phyloP scores from a whole-genome alignment of 1,139 yeast genomes.

The Nadsonia starkeyi-henricii region DNA sequence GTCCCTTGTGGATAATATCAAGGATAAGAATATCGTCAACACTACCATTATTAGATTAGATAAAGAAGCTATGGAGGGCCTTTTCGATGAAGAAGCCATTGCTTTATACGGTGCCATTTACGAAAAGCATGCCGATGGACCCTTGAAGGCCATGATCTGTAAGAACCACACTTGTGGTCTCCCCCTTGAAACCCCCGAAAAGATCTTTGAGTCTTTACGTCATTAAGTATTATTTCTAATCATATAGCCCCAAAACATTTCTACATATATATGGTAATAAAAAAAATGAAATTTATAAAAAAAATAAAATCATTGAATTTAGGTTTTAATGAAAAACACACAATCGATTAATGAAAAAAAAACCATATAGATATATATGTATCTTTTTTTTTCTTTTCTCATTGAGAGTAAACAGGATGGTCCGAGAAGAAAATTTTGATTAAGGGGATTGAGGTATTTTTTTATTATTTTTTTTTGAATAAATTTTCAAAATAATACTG shows the following conservation, averaged over 20 bases:
- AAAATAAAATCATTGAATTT: no score
- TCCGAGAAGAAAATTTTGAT: no score
- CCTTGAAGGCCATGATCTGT: conserved; percentile 13
- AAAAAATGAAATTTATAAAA: no score
- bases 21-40: conserved; percentile 9
- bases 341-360: no score
- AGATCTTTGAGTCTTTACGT: background rate
- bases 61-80: conserved; percentile 8
- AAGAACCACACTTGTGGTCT: conserved; percentile 6
- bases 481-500: no score
- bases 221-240: background rate
- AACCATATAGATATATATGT: background rate
- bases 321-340: no score
- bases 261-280: no score
- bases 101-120: conserved; percentile 14
- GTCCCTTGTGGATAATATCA: conserved; percentile 7
- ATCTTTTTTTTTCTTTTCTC: background rate
- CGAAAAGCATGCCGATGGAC: conserved; percentile 12
- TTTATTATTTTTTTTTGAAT: no score
- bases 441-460: no score
- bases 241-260: no score
- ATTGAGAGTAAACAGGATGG: no score
- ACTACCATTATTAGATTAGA: conserved; percentile 12
- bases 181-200: background rate
- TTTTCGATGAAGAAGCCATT: conserved; percentile 8